Conservation (phyloP, 768 basidiomycete species). For the Lentinula aciculospora region DNA sequence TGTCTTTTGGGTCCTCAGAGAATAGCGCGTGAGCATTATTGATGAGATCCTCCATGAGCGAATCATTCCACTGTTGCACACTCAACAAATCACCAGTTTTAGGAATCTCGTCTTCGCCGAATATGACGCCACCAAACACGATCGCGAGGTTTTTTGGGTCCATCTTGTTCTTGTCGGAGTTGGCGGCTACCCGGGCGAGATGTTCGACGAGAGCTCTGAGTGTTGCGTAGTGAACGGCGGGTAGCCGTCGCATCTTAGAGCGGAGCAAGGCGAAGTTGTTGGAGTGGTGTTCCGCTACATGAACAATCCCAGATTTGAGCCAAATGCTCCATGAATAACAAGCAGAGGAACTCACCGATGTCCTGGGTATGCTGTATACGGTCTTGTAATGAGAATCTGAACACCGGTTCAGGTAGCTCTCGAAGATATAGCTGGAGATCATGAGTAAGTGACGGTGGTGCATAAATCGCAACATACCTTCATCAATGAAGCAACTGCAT, state of each 20-base stretch:
- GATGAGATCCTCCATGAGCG: slow-evolving; percentile 84
- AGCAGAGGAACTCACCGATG: slow-evolving; percentile 41
- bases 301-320: not conserved
- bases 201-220: slow-evolving; percentile 80
- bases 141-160: slow-evolving; percentile 90
- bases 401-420: slow-evolving; percentile 86
- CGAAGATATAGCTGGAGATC: slow-evolving; percentile 64
- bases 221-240: slow-evolving; percentile 79
- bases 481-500: slow-evolving; percentile 75
- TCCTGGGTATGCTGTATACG: slow-evolving; percentile 77
- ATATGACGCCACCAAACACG: slow-evolving; percentile 82
- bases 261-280: slow-evolving; percentile 74
- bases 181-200: slow-evolving; percentile 63
- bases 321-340: not conserved
- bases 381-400: slow-evolving; percentile 75
- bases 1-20: slow-evolving; percentile 35
- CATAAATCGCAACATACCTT: slow-evolving; percentile 47
- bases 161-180: slow-evolving; percentile 84
- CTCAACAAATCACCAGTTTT: slow-evolving; percentile 72
- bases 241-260: slow-evolving; percentile 81
- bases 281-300: slow-evolving; percentile 61
- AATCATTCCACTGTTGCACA: slow-evolving; percentile 65
- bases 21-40: slow-evolving; percentile 62
- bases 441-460: slow-evolving; percentile 1
- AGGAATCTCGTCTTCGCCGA: slow-evolving; percentile 88